Conservation (phyloP, 2,329 filamentous ascomycete species). For the Xylaria sp. region DNA sequence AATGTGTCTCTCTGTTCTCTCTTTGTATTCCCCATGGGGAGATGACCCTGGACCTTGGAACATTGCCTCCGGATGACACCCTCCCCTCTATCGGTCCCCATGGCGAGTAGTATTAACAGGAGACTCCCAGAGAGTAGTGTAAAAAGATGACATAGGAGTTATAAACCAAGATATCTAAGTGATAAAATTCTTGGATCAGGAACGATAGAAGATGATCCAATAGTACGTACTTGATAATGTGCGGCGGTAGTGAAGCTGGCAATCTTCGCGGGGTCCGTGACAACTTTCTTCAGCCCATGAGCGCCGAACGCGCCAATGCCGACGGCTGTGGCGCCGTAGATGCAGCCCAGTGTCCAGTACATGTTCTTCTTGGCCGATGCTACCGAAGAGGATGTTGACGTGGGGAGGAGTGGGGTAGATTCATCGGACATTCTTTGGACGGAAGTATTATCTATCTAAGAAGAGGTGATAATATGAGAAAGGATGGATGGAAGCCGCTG, state of each 20-base stretch:
- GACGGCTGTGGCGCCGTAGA: slow-evolving; percentile 71
- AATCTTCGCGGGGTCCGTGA: slow-evolving; percentile 67
- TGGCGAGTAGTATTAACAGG: not conserved
- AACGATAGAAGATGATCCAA: not conserved
- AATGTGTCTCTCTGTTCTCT: not conserved
- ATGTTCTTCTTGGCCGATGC: slow-evolving; percentile 38
- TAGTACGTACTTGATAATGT: slow-evolving; percentile 68
- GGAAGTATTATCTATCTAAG: not conserved
- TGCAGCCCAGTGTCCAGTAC: slow-evolving; percentile 70
- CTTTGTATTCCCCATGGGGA: not conserved
- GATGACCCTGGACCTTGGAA: not conserved
- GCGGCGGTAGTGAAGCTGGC: slow-evolving; percentile 72
- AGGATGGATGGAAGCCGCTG: not conserved
- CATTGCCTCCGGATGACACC: not conserved
- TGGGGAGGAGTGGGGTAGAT: slow-evolving; percentile 36
- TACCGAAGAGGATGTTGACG: slow-evolving; percentile 25
- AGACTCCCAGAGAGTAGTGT: not conserved
- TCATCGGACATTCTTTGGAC: slow-evolving; percentile 38
- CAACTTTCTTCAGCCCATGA: slow-evolving; percentile 71
- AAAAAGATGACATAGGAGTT: not conserved
- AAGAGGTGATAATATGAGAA: not conserved
- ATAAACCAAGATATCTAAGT: not conserved
- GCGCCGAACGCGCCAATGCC: slow-evolving; percentile 73
- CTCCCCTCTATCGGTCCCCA: not conserved
- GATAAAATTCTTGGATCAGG: no score